Base-by-base conservation (phyloP, 2,329 filamentous ascomycete species). In the Cladosporium sp. region DNA sequence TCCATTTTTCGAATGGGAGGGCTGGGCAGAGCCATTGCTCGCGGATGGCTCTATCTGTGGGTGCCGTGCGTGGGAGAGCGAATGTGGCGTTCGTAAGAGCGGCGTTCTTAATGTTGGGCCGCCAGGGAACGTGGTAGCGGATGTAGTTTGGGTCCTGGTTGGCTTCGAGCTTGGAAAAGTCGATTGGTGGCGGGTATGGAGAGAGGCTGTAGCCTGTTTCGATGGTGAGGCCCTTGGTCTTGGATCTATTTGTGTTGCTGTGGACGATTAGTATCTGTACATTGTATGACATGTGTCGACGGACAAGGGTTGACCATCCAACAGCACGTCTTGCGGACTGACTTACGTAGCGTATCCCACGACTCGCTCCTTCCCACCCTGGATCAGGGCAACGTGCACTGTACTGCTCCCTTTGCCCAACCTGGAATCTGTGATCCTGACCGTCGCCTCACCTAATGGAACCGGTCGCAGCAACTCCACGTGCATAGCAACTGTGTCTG, bases 381-480 rank as follows among this genome's bases (percentile, higher is more conserved):
- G 55, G 7, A 28, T 15, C 15, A 57, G 25, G 19, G 32, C 37
- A 17, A 45, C 37, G 28, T 57, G 55, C 37, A 57, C 47, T 7
- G 55, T 44, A 44, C 37, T 50, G 20, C 55, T 57, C 15, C 45
- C 55, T 32, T 57, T 57, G 2, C 55, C 55, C 24, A 57, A 22
- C 6, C 55, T 51, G 9, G 50, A 37, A 51, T 57, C 55, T 19
- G 50, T 51, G 47, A 57, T 34, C 8, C 32, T 32, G 13, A 64
- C 50, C 13, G 12, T 36, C 4, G 57, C 56, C 5, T 48, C 36
- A 20, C 60, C 62, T 10, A 54, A 37, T n/a, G 55, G 42, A 9
- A 45, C 53, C n/a, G 62, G 60, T n/a, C 60, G 48, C 6, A 64
- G 52, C 24, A 63, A 59, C 35, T 64, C 62, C 25, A 56, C 55